These are phyloP conservation scores for Dimocarpus longan DNA, from an alignment of 345 rosid genomes.

Conservation along the genomic window DNA sequence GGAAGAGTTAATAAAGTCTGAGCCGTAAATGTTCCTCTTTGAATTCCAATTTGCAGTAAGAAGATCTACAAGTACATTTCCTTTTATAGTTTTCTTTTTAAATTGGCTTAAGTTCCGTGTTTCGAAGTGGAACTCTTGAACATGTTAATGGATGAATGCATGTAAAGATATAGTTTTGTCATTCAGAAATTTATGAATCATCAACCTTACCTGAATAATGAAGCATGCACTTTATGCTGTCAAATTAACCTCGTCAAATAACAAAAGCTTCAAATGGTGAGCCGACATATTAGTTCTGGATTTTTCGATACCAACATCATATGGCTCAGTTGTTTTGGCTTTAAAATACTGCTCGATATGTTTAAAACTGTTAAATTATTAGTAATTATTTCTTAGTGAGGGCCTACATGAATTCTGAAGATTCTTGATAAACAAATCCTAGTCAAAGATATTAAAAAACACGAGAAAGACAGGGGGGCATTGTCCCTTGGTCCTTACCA, in stretches of 20 bases:
- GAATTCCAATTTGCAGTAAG: slow-evolving; percentile 9
- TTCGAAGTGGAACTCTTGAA: not conserved
- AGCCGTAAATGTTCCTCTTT: slow-evolving; percentile 38
- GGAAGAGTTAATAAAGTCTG: slow-evolving; percentile 58
- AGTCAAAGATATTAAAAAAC: not conserved
- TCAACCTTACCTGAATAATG: not conserved
- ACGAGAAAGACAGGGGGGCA: not conserved
- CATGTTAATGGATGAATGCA: not conserved
- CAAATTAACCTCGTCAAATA: not conserved
- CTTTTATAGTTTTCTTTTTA: not conserved
- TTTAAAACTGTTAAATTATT: not conserved
- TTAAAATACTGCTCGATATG: not conserved
- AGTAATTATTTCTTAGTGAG: not conserved
- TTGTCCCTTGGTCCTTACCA: too few relatives aligned
- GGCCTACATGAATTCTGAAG: not conserved
- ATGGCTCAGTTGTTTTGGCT: not conserved
- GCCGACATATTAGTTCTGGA: not conserved
- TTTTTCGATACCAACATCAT: not conserved
- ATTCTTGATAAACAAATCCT: not conserved
- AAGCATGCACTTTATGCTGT: not conserved
- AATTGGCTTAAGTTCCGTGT: too few relatives aligned
- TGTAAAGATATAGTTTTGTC: not conserved
- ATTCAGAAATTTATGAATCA: not conserved
- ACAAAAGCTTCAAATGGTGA: not conserved
- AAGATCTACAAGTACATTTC: not conserved